Percentiles rank a stretch among this genome's conserved stretches.
Conservation (phyloP, 768 basidiomycete genomes). For the Strobilomyces dryophilus region DNA sequence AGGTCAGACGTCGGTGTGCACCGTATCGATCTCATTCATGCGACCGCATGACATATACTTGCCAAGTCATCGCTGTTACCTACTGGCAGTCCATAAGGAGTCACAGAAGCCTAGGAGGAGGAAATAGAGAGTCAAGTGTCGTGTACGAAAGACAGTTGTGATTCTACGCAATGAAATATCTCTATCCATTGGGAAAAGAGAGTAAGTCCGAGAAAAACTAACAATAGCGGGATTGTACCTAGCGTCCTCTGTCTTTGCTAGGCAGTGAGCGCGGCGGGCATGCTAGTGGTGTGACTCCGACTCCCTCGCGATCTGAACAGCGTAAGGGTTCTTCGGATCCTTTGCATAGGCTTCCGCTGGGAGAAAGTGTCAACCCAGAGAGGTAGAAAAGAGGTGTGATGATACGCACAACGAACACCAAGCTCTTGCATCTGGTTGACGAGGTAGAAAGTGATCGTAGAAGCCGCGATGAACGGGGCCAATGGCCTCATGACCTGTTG, state of each 20-base stretch:
- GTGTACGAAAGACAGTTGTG: conserved; percentile 4
- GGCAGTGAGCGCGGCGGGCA: background rate
- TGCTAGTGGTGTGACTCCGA: conserved; percentile 40
- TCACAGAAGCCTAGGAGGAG: background rate
- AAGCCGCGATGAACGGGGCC: conserved; percentile 78
- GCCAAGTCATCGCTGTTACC: background rate
- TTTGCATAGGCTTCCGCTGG: conserved; percentile 64
- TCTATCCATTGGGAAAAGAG: conserved; percentile 8
- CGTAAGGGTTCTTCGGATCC: conserved; percentile 82
- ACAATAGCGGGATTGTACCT: background rate
- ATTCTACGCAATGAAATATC: conserved; percentile 17
- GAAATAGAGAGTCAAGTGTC: conserved; percentile 1
- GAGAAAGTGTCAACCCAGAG: conserved; percentile 2
- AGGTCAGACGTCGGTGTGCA: background rate
- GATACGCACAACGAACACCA: conserved; percentile 64
- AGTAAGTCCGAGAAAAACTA: background rate
- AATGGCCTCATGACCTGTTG: conserved; percentile 64
- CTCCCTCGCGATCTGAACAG: conserved; percentile 69
- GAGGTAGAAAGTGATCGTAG: conserved; percentile 60
- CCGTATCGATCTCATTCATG: no score
- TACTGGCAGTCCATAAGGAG: background rate
- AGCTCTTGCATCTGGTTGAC: conserved; percentile 64
- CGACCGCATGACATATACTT: background rate
- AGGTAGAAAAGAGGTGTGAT: background rate
- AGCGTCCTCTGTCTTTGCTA: background rate